These are phyloP conservation scores for Rhinocladiella similis DNA, from an alignment of 2,329 filamentous ascomycete genomes.

Conservation along the genomic window DNA sequence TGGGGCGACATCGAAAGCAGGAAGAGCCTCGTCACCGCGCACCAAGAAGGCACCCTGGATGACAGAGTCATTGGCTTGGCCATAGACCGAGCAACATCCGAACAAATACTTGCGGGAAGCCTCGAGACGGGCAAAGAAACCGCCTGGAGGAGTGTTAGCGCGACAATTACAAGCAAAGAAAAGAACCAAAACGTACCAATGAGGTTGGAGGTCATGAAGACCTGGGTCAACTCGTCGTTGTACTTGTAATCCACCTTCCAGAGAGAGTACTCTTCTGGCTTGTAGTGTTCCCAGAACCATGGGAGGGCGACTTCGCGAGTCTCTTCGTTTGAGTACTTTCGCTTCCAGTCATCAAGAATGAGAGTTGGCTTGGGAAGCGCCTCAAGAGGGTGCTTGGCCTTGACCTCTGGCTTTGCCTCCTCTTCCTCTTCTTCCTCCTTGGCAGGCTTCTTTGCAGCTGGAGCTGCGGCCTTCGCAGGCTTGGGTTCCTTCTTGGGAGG, in stretches of 20 bases:
- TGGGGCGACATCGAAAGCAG: constrained; percentile 94
- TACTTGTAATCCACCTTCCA: constrained; percentile 98
- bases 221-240: constrained; percentile 93
- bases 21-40: constrained; percentile 81
- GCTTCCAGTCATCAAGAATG: constrained; percentile 96
- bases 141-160: constrained; percentile 50
- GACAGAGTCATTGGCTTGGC: constrained; percentile 81
- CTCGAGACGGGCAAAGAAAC: constrained; percentile 97
- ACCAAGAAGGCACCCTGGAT: constrained; percentile 93
- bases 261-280: constrained; percentile 92
- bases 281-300: constrained; percentile 98
- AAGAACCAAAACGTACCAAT: constrained; percentile 59
- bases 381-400: constrained; percentile 96
- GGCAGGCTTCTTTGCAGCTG: constrained; percentile 55
- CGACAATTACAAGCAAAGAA: constrained; percentile 22
- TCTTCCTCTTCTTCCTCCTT: constrained; percentile 58
- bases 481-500: constrained; percentile 70
- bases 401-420: constrained; percentile 61
- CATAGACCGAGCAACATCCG: constrained; percentile 85
- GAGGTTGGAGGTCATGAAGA: constrained; percentile 99
- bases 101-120: constrained; percentile 98
- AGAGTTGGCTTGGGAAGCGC: constrained; percentile 76
- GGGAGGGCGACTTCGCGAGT: constrained; percentile 78
- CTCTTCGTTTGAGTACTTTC: constrained; percentile 96
- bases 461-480: constrained; percentile 70